phyloP scores from a whole-genome alignment of 805 yeast species.

The Cyberlindnera petersonii region DNA sequence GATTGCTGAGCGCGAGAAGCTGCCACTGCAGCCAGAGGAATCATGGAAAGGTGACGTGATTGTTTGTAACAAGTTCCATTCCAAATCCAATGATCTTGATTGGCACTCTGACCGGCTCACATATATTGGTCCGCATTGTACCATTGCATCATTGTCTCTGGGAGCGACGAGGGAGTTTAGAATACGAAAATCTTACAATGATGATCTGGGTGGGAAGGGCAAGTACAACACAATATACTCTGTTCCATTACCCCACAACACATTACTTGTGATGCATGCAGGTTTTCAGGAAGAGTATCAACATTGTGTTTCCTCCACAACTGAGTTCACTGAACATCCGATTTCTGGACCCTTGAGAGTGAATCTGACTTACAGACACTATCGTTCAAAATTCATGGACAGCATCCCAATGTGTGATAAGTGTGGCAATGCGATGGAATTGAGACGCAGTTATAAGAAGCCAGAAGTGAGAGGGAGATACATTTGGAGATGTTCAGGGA shows the following conservation, averaged over 20 bases:
- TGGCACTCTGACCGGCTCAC: slow-evolving; percentile 78
- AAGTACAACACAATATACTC: slow-evolving; percentile 37
- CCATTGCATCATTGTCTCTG: slow-evolving; percentile 61
- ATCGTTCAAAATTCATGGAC: slow-evolving; percentile 35
- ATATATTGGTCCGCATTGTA: slow-evolving; percentile 66
- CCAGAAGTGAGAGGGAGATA: slow-evolving; percentile 49
- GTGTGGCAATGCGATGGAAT: slow-evolving; percentile 41
- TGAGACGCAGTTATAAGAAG: slow-evolving; percentile 52
- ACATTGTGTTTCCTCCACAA: slow-evolving; percentile 54
- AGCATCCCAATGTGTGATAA: slow-evolving; percentile 41
- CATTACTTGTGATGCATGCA: slow-evolving; percentile 68
- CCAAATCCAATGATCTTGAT: slow-evolving; percentile 50
- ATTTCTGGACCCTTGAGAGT: slow-evolving; percentile 49
- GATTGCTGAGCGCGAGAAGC: slow-evolving; percentile 27
- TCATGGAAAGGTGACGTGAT: slow-evolving; percentile 53
- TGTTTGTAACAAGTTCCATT: slow-evolving; percentile 53
- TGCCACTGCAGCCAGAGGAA: slow-evolving; percentile 36
- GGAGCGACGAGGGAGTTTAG: slow-evolving; percentile 72
- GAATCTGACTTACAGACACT: slow-evolving; percentile 63
- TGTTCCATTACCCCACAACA: slow-evolving; percentile 66
- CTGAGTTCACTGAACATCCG: slow-evolving; percentile 42
- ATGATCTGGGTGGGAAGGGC: slow-evolving; percentile 8
- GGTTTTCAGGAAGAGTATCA: slow-evolving; percentile 75
- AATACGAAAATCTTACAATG: slow-evolving; percentile 41
- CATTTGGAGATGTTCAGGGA: slow-evolving; percentile 60